Evolutionary conservation across 2,329 filamentous ascomycete species (phyloP).

Genomic region (Dothideomycetes sp.): DNA sequence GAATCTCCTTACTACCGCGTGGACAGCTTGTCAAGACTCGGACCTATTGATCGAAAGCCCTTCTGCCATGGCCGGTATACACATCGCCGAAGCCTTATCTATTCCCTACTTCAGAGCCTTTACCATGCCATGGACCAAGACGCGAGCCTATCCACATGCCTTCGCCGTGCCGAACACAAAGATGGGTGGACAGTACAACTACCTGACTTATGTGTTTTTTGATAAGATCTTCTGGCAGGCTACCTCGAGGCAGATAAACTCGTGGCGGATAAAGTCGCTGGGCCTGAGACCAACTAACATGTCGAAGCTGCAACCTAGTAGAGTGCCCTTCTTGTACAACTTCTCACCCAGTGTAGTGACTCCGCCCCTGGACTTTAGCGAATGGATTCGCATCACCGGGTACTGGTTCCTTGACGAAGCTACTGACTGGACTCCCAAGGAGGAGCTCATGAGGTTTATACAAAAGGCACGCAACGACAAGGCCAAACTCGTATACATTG

Average conservation of each 20-base stretch:
- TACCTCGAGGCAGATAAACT: conserved; percentile 82
- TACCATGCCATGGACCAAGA: conserved; percentile 97
- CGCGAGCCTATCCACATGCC: conserved; percentile 88
- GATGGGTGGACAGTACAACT: conserved; percentile 92
- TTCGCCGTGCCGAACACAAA: conserved; percentile 90
- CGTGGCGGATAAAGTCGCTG: conserved; percentile 77
- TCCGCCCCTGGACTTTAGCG: conserved; percentile 87
- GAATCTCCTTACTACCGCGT: conserved; percentile 72
- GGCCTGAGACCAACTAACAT: conserved; percentile 70
- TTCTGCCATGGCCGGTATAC: conserved; percentile 93
- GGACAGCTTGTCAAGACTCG: conserved; percentile 71
- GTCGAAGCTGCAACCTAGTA: conserved; percentile 89
- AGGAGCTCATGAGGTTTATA: conserved; percentile 73
- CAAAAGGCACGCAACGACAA: conserved; percentile 66
- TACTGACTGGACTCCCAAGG: conserved; percentile 60
- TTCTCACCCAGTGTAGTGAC: conserved; percentile 92
- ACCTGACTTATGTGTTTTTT: conserved; percentile 90
- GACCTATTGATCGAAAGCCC: conserved; percentile 93
- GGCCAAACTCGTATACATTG: conserved; percentile 93
- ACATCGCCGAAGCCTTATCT: conserved; percentile 84
- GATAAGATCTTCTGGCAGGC: conserved; percentile 96
- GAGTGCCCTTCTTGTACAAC: conserved; percentile 97
- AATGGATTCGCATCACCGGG: conserved; percentile 94
- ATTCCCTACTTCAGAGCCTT: conserved; percentile 97
- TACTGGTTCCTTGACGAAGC: conserved; percentile 93